phyloP scores from a whole-genome alignment of 2,329 filamentous ascomycete species.

The Fonsecaea nubica region DNA sequence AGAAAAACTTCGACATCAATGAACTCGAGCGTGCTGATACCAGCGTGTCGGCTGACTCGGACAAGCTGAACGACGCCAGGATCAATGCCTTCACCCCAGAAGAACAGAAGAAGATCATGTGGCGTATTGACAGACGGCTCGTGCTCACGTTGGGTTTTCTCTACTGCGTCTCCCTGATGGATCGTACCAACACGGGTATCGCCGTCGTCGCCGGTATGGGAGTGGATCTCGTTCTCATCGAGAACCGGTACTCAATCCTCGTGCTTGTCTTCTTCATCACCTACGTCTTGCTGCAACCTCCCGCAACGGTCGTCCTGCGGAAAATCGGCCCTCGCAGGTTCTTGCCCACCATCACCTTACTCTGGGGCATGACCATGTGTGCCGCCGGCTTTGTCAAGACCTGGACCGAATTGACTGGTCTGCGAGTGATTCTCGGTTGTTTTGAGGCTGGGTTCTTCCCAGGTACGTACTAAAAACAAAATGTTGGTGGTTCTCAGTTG shows the following conservation, averaged over 20 bases:
- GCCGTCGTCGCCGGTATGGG: constrained; percentile 70
- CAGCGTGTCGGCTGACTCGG: constrained; percentile 24
- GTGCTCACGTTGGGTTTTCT: constrained; percentile 68
- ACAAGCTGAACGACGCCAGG: constrained; percentile 29
- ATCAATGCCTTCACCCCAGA: constrained; percentile 47
- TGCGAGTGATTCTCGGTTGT: constrained; percentile 18
- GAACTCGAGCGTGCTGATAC: constrained; percentile 30
- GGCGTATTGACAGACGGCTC: constrained; percentile 70
- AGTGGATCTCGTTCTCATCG: constrained; percentile 36
- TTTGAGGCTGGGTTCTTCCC: constrained; percentile 33
- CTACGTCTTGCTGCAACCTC: constrained; percentile 74
- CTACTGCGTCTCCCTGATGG: constrained; percentile 82
- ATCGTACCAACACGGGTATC: constrained; percentile 75
- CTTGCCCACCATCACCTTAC: constrained; percentile 12
- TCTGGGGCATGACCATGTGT: constrained; percentile 45
- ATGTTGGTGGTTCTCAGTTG: constrained; percentile 70
- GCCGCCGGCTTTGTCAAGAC: constrained; percentile 33
- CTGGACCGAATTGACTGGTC: constrained; percentile 15
- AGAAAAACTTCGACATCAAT: constrained; percentile 28
- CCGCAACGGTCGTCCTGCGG: constrained; percentile 71
- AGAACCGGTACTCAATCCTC: constrained; percentile 61
- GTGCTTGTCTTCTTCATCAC: constrained; percentile 77
- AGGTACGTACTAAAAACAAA: constrained; percentile 29
- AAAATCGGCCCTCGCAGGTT: constrained; percentile 60
- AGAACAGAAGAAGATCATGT: constrained; percentile 72